Evolutionary conservation across 2,329 filamentous ascomycete species (phyloP).

Genomic region (Fusarium chlamydosporum): DNA sequence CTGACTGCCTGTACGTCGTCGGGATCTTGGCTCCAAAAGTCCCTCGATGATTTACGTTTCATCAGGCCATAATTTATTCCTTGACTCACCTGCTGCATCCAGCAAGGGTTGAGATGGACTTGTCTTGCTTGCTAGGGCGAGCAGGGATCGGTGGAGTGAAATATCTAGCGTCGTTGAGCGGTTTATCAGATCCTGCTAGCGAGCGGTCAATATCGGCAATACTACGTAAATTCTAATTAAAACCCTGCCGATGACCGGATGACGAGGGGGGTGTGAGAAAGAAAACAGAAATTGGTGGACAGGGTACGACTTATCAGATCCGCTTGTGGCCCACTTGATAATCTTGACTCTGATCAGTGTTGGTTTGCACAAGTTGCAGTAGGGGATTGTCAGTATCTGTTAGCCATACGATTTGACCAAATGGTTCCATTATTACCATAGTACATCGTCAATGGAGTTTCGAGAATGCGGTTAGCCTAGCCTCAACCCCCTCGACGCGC

Average conservation of each 20-base stretch:
- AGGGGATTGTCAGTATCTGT: conserved; percentile 25
- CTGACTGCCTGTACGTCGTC: background rate
- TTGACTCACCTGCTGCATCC: background rate
- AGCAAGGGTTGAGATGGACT: conserved; percentile 8
- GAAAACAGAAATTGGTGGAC: conserved; percentile 4
- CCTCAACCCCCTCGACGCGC: background rate
- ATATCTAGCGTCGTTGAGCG: conserved; percentile 23
- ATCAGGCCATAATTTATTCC: conserved; percentile 13
- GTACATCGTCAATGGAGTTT: conserved; percentile 23
- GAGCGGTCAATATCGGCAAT: conserved; percentile 24
- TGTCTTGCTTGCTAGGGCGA: background rate
- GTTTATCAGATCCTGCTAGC: conserved; percentile 43
- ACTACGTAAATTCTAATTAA: background rate
- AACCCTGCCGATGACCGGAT: conserved; percentile 35
- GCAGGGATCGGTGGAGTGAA: background rate
- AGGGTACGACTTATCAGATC: conserved; percentile 49
- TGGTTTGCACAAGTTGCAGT: conserved; percentile 5
- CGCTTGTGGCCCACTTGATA: conserved; percentile 38
- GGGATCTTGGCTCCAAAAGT: background rate
- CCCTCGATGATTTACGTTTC: background rate
- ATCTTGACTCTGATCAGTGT: conserved; percentile 20
- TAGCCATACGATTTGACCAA: conserved; percentile 14
- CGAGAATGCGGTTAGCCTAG: conserved; percentile 9
- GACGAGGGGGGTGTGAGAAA: conserved; percentile 15
- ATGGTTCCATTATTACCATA: conserved; percentile 23